Evolutionary conservation across 768 basidiomycete species (phyloP).

Genomic region (Scleroderma bovista): DNA sequence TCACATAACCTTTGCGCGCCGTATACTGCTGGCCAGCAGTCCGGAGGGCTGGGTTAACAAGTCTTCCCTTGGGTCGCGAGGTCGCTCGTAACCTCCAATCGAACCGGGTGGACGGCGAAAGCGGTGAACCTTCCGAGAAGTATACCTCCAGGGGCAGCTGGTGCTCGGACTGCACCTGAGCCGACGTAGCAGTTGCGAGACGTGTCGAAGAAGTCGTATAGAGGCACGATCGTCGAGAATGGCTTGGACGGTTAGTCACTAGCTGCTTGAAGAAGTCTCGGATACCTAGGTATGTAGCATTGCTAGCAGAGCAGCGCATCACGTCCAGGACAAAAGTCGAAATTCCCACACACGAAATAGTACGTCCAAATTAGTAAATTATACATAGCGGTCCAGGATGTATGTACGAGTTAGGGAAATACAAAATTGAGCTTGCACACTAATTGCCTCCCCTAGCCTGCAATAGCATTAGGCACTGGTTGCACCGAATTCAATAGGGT

Average conservation of each 20-base stretch:
- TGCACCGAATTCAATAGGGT: too few relatives aligned
- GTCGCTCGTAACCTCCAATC: constrained; percentile 57
- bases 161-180: constrained; percentile 10
- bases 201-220: constrained; percentile 9
- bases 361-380: too few relatives aligned
- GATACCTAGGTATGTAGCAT: constrained; percentile 27
- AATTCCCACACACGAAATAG: too few relatives aligned
- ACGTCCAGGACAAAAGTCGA: constrained; percentile 2
- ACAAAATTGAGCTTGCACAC: too few relatives aligned
- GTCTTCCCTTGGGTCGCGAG: constrained; percentile 31
- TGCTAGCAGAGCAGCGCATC: constrained; percentile 5
- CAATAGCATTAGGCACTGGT: too few relatives aligned
- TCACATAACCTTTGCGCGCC: constrained; percentile 23
- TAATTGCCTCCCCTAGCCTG: too few relatives aligned
- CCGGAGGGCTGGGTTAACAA: constrained; percentile 9
- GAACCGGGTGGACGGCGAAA: constrained; percentile 35
- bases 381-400: too few relatives aligned
- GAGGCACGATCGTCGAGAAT: constrained; percentile 6
- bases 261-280: constrained; percentile 23
- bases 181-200: constrained; percentile 8
- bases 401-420: too few relatives aligned
- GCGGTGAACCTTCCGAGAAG: constrained; percentile 27
- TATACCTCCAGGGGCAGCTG: constrained; percentile 22
- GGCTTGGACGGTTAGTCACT: constrained; percentile 4
- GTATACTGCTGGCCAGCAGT: constrained; percentile 8